Conservation (phyloP, 78 protist genomes). For the Acrasis kona region DNA sequence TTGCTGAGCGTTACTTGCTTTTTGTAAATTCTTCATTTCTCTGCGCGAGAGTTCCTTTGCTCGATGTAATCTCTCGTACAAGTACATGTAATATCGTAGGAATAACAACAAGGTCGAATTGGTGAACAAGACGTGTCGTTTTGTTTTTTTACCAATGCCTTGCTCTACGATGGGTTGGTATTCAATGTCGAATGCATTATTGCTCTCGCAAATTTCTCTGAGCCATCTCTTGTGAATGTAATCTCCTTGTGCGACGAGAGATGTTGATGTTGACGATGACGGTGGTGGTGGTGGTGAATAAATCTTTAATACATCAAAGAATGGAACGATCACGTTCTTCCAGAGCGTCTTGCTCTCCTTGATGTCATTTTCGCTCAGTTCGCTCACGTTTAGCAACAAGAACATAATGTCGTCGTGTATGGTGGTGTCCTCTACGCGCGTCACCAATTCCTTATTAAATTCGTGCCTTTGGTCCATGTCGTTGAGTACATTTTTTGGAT, state of each 20-base stretch:
- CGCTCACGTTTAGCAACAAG: background rate
- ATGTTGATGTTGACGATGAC: background rate
- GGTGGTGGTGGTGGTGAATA: background rate
- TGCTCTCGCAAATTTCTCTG: no score
- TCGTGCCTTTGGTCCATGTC: background rate
- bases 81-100: conserved; percentile 28
- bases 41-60: conserved; percentile 42
- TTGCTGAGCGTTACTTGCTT: no score
- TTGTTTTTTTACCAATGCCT: no score
- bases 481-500: background rate
- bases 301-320: background rate
- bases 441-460: background rate
- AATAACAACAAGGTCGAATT: conserved; percentile 42
- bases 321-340: background rate
- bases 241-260: no score
- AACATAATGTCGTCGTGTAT: background rate
- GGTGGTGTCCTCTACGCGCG: background rate
- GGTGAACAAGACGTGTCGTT: no score
- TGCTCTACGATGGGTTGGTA: no score
- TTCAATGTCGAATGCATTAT: no score
- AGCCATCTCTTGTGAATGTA: no score
- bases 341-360: background rate
- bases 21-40: no score
- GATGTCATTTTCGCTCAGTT: background rate
- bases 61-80: conserved; percentile 39